Base-by-base conservation (phyloP, 176 grass and related monocot genomes). In the Musa acuminata region DNA sequence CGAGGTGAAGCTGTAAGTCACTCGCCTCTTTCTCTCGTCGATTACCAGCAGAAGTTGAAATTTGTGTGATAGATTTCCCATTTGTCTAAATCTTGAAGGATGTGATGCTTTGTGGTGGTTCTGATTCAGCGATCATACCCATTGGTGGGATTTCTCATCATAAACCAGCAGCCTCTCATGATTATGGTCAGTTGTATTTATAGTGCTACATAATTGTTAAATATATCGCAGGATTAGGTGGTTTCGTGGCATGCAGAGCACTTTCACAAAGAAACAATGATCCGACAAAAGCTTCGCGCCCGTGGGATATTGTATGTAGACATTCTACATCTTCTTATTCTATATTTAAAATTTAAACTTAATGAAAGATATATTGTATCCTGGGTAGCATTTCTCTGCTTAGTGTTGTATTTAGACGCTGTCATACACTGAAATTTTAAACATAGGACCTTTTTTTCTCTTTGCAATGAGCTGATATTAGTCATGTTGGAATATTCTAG, bases 101-200 rank as follows among this genome's bases (percentile, higher is more conserved):
- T 75, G 75, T 99, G 72, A 99, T 99, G 96, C 96, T 99, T 77
- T 99, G 96, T 67, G 96, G 96, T 82, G 96, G 96, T 79, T 99
- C 96, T 82, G 96, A 99, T 91, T 88, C 90, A 66, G 88, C 88
- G 4, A 81, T 99, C 64, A 91, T 99, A 77, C 96, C 96, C 57
- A 99, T 95, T 64, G 96, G 96, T 99, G 72, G 8, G 62, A 71
- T 86, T 19, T 10, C 49, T 51, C 12, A 55, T 29, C 73, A 58
- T 81, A 66, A 71, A 64, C 71, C 64, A 65, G 23, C 26, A 55
- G 27, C 0, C 29, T 51, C 25, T 50, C 10, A 11, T n/a, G 16
- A 51, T 20, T 51, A 51, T 51, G 20, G 13, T 49, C 23, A 22
- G 16, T 69, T 50, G 2, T 50, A 43, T 11, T 8, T 70, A 50